Evolutionary conservation across 306 rosid genomes (phyloP), one percentile per base, ranked within the genome.

Genomic region (Citrullus mucosospermus): DNA sequence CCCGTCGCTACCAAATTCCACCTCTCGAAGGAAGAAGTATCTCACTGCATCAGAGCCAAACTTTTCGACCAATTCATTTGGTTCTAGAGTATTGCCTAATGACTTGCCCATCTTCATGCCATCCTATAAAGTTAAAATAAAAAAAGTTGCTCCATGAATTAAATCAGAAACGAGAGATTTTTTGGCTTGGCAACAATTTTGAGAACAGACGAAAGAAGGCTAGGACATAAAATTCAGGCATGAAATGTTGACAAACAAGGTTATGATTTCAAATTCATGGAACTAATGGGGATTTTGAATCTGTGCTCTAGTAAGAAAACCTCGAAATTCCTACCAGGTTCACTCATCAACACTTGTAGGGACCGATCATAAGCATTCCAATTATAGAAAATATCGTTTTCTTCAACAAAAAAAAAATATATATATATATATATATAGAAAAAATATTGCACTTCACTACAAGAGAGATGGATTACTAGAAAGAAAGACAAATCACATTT

Each of bases 61-160:
- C 83, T 80, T 92, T 41, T 79, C 68, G 77, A 95, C 97, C 91
- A 92, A 87, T 74, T 95, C 96, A 38, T 89, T 92, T 80, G 99
- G 97, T 85, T 92, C 99, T 78, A 91, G 93, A n/a, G 97, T 95
- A 85, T 95, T 95, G 61, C 99, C 99, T 41, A 92, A 85, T 8
- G 99, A 88, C 81, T 95, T 92, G 72, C 99, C 99, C 99, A 95
- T 92, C 88, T 95, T 95, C 99, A 91, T 84, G 81, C 99, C 99
- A 89, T 92, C 99, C 99, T 95, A 91, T 82, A 88, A 88, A 81
- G 81, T 84, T 75, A 89, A 87, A 89, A 85, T 86, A 83, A 88
- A 90, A 94, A 80, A 78, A 81, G 83, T 84, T 81, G 91, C 90
- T 85, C 93, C 90, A 89, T 91, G 84, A 90, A 87, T 81, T 10